Conservation (phyloP, 331 rosid genomes). For the Malus hybrid region DNA sequence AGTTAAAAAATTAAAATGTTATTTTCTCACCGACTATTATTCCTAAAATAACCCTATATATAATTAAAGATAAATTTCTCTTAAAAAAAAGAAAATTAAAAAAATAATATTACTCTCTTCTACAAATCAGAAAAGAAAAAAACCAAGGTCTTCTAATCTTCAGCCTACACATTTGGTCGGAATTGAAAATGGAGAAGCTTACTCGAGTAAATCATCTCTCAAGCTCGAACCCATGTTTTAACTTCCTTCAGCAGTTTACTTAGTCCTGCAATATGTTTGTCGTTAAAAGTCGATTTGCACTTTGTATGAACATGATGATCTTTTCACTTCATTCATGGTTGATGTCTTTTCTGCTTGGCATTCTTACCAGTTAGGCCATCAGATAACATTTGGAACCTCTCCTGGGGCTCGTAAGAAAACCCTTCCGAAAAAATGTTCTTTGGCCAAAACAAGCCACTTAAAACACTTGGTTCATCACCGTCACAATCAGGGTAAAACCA, state of each 20-base stretch:
- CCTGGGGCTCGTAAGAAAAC: constrained; percentile 32
- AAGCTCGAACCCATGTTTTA: not conserved
- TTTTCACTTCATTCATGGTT: constrained; percentile 12
- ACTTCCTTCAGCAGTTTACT: not conserved
- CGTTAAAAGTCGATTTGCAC: not conserved
- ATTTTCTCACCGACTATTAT: too few relatives aligned
- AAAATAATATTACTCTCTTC: too few relatives aligned
- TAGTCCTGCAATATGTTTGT: constrained; percentile 4
- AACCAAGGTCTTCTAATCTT: too few relatives aligned
- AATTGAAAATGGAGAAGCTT: too few relatives aligned
- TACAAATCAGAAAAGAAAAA: too few relatives aligned
- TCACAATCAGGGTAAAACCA: constrained; percentile 49
- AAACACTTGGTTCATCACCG: constrained; percentile 70
- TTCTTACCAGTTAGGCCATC: constrained; percentile 37
- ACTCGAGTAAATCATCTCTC: too few relatives aligned
- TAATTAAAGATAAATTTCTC: too few relatives aligned
- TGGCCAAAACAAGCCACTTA: constrained; percentile 76
- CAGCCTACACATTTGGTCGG: too few relatives aligned
- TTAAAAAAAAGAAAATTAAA: too few relatives aligned
- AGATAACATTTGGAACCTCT: constrained; percentile 32
- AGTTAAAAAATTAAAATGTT: too few relatives aligned
- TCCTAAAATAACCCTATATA: too few relatives aligned
- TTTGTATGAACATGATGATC: not conserved
- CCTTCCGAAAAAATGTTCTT: constrained; percentile 45
- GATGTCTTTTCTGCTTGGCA: not conserved